Evolutionary conservation across 2,329 filamentous ascomycete genomes (phyloP).

Genomic region (Verticillium dahliae): DNA sequence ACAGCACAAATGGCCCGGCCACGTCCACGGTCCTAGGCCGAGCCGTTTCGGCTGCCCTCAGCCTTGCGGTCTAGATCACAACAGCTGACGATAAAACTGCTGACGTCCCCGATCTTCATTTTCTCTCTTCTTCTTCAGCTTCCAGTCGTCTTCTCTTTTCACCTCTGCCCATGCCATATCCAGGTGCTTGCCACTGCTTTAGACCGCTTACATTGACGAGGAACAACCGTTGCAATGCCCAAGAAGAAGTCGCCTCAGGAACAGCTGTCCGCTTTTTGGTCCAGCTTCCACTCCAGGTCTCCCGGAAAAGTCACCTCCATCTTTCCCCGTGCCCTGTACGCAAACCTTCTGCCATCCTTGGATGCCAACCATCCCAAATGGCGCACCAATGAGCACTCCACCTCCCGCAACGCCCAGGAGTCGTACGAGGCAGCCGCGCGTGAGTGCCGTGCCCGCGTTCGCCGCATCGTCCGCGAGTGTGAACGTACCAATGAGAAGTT

Average conservation of each 20-base stretch:
- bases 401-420: conserved; percentile 39
- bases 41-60: background rate
- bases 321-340: conserved; percentile 33
- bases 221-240: background rate
- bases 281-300: conserved; percentile 30
- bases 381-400: conserved; percentile 17
- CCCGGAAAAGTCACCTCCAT: conserved; percentile 37
- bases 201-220: background rate
- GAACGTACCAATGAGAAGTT: conserved; percentile 37
- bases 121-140: no score
- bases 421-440: conserved; percentile 33
- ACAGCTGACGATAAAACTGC: background rate
- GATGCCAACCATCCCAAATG: conserved; percentile 22
- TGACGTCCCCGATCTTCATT: background rate
- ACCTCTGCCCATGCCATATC: background rate
- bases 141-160: background rate
- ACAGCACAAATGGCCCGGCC: background rate
- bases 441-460: conserved; percentile 32
- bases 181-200: background rate
- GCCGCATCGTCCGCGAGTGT: conserved; percentile 32
- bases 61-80: background rate
- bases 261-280: conserved; percentile 33
- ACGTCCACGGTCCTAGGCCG: background rate
- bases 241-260: conserved; percentile 28
- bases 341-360: conserved; percentile 19